Evolutionary conservation across 768 basidiomycete species (phyloP).

Genomic region (Rossbeevera mucosa): DNA sequence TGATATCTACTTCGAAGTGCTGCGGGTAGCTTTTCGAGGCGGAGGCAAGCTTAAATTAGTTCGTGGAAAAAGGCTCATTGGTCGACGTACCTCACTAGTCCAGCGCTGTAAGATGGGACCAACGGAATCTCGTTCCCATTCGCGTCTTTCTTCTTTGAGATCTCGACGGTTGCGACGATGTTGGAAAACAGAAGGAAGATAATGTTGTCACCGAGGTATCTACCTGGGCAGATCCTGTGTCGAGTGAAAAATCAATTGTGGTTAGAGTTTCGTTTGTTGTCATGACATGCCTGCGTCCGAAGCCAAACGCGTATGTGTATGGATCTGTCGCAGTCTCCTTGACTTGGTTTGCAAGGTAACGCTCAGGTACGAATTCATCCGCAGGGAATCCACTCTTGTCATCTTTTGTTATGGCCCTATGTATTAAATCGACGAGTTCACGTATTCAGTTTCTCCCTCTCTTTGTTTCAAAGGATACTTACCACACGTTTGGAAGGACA

Average conservation of each 20-base stretch:
- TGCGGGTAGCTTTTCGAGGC: conserved; percentile 6
- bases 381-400: conserved; percentile 14
- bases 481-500: conserved; percentile 16
- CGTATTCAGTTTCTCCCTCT: background rate
- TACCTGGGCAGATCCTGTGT: conserved; percentile 13
- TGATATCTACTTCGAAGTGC: conserved; percentile 9
- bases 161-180: conserved; percentile 5
- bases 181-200: conserved; percentile 9
- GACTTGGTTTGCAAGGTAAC: conserved; percentile 5
- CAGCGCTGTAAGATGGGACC: background rate
- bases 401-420: conserved; percentile 18
- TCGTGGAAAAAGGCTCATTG: background rate
- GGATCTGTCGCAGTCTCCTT: conserved; percentile 11
- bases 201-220: conserved; percentile 8
- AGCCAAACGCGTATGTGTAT: conserved; percentile 11
- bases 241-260: background rate
- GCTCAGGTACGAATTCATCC: conserved; percentile 14
- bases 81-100: conserved; percentile 8
- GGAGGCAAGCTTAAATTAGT: background rate
- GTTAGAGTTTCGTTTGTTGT: no score
- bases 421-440: background rate
- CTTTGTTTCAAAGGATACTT: background rate
- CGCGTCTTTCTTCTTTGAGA: conserved; percentile 6
- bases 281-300: conserved; percentile 7
- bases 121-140: conserved; percentile 9